Base-by-base conservation (phyloP, 345 rosid genomes). In the Hibiscus syriacus region DNA sequence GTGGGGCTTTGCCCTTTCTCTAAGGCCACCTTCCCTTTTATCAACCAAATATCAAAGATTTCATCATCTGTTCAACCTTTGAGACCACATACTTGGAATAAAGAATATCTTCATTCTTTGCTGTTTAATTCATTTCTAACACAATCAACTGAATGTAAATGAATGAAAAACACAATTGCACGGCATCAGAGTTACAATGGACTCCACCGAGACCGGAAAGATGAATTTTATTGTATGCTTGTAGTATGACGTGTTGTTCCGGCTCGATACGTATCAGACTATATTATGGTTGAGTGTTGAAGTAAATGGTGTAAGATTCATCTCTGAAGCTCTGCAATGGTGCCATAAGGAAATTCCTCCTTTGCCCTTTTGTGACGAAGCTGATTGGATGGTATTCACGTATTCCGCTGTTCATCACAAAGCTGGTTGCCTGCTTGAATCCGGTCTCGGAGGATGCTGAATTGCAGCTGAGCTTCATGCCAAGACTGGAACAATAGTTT, bases 261-360 rank as follows among this genome's bases (percentile, higher is more conserved):
- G 12, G 8, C 41, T 38, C 12, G 41, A 38, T 38, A 38, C 41
- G 41, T 0, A 5, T 8, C 52, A 16, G 16, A 46, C 8, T 46
- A 19, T 45, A 19, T 60, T 73, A 86, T 57, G 56, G 66, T 55
- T 75, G 78, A 67, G 89, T 59, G 80, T 85, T 69, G 83, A 91
- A 94, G 76, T 94, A 89, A 72, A 82, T 83, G 50, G 86, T 89
- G 64, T 90, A 94, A 11, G 81, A 74, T 77, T 94, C 99, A 76
- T 94, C 99, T 67, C 81, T 82, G 22, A 85, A 79, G 82, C 87
- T 91, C 45, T 80, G 60, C 68, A 94, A 77, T 55, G 99, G 97
- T 1, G 71, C 75, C 75, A 94, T 72, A 71, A 94, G 81, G 76
- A 86, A 94, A 74, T 84, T 83, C 76, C 89, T 81, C 19, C 64